Base-by-base conservation (phyloP, 208 protist genomes). In the Crithidia mellificae region DNA sequence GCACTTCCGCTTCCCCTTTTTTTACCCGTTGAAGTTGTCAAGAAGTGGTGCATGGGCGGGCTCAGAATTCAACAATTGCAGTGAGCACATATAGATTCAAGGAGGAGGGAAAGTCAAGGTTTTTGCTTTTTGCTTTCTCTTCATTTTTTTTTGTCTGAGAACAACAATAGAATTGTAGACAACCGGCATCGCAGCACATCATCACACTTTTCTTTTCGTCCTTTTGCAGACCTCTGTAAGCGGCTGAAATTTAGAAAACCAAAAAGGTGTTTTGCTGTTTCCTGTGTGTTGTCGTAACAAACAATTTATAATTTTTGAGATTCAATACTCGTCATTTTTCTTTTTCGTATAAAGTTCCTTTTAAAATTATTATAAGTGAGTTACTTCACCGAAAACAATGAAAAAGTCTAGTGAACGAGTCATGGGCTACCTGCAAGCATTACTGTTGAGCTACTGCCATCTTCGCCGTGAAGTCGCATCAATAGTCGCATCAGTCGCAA, bases 351-450 rank as follows among this genome's bases (percentile, higher is more conserved):
- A 38, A n/a, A n/a, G n/a, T 38, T 38, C 5, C 34, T 38, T 38
- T 38, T 43, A 29, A 6, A 47, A 17, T 22, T 61, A 9, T 55
- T 55, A 7, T 38, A 38, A 19, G 32, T 55, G 11, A 20, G 15
- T 47, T 51, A 6, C 46, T 51, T 51, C 27, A 5, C 20, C 20
- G n/a, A n/a, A n/a, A n/a, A n/a, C n/a, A n/a, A n/a, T n/a, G n/a
- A n/a, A n/a, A n/a, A n/a, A n/a, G n/a, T n/a, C n/a, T n/a, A n/a
- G n/a, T n/a, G n/a, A 27, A 27, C 8, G 22, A 29, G 5, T 11
- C 39, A 74, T 74, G 58, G 61, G 54, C 25, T 61, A 53, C 38
- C 32, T 78, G 24, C 73, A 75, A 47, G 36, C 67, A 17, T n/a
- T 62, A 12, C n/a, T 75, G 29, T 29, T 47, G 44, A 59, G 20